Evolutionary conservation across 306 rosid species (phyloP), one percentile per base, ranked within the genome.

Genomic region (Begonia masoniana): DNA sequence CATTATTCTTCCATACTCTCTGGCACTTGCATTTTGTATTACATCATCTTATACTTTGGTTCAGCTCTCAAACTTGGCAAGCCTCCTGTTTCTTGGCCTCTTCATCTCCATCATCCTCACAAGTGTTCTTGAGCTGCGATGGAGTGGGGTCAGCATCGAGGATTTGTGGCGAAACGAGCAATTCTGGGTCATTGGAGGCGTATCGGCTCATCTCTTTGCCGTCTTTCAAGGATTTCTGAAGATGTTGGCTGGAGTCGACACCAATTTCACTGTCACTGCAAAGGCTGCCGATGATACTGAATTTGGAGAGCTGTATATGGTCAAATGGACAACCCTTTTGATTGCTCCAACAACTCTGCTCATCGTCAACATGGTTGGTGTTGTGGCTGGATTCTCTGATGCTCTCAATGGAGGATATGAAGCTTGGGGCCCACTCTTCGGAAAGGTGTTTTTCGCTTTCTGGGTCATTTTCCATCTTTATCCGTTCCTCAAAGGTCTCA

Each of bases 131-230:
- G 94, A 91, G 85, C 60, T 91, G 57, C 68, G 97, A 43, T 91
- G 96, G 97, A 91, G 97, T 36, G 92, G 96, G 8, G 94, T 91
- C 12, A 81, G 91, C 62, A 78, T 83, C 0, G 82, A 81, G 71
- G 97, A 79, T 35, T 39, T 81, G 49, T 85, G 97, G 97, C 81
- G 97, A 59, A 91, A 85, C 8, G 96, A 91, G 75, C 96, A 91
- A 56, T 91, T 91, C 64, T 91, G 97, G 97, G 97, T 91, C 26
- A 91, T 85, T 2, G 95, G 96, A 71, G 97, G 97, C 39, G 97
- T 91, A 58, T 91, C 97, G 17, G 96, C 97, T 3, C 97, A 91
- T 77, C 80, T 91, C 9, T 91, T 91, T 46, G 97, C 97, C 12
- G 94, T 91, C 17, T 91, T 85, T 81, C 97, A 91, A 63, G 97